Conservation (phyloP, 352 stramenopile species). For the Phytophthora brassicae region DNA sequence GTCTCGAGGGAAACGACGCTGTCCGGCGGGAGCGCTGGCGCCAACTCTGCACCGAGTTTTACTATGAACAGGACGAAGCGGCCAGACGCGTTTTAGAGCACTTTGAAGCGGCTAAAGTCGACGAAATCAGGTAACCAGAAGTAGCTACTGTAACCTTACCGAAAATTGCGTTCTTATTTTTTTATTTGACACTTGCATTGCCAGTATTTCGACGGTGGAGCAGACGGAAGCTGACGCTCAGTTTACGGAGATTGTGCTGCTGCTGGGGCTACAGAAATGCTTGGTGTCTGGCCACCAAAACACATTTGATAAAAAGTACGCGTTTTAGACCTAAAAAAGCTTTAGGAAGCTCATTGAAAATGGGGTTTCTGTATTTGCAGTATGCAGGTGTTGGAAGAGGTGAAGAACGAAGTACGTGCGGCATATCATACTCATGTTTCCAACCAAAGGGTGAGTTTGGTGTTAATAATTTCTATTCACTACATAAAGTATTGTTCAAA, state of each 20-base stretch:
- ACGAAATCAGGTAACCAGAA: constrained; percentile 55
- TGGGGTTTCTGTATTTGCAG: constrained; percentile 23
- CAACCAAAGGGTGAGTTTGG: constrained; percentile 43
- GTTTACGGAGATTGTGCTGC: constrained; percentile 31
- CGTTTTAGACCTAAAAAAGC: not conserved
- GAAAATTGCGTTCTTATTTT: not conserved
- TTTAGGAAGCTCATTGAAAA: not conserved
- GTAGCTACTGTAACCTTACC: not conserved
- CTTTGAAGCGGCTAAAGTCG: constrained; percentile 65
- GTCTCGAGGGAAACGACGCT: constrained; percentile 22
- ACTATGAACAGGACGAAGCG: constrained; percentile 52
- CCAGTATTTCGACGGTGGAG: constrained; percentile 33
- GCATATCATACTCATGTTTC: constrained; percentile 57
- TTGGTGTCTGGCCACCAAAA: constrained; percentile 37
- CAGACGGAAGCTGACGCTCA: constrained; percentile 20
- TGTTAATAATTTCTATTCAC: no score
- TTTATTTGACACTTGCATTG: not conserved
- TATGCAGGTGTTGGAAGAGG: constrained; percentile 53
- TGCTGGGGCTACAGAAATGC: constrained; percentile 50
- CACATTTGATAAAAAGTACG: constrained; percentile 43
- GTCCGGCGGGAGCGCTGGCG: constrained; percentile 50
- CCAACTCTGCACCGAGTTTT: constrained; percentile 62
- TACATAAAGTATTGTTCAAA: not conserved
- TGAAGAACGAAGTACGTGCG: constrained; percentile 69
- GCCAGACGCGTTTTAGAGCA: constrained; percentile 70